Percentiles rank a stretch among this genome's conserved stretches.
Conservation (phyloP, 352 stramenopile species). For the Phytophthora cryptogea region DNA sequence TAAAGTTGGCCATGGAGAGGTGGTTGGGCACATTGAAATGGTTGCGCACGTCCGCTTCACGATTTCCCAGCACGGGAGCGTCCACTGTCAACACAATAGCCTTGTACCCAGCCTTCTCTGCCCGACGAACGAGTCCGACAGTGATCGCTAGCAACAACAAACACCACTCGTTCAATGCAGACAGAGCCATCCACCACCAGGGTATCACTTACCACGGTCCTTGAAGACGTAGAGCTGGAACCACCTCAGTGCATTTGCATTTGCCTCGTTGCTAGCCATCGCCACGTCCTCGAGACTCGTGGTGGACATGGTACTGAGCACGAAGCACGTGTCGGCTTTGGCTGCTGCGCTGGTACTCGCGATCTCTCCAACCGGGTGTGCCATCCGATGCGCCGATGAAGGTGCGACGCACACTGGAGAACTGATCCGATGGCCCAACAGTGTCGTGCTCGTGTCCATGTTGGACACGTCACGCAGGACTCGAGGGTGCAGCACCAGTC, state of each 20-base stretch:
- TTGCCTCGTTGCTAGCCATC: slow-evolving; percentile 52
- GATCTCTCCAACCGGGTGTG: slow-evolving; percentile 93
- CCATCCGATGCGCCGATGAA: slow-evolving; percentile 93
- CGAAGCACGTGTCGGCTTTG: slow-evolving; percentile 89
- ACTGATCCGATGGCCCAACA: slow-evolving; percentile 90
- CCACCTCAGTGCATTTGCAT: slow-evolving; percentile 83
- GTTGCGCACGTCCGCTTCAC: slow-evolving; percentile 95
- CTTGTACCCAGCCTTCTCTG: slow-evolving; percentile 92
- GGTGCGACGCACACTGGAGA: slow-evolving; percentile 94
- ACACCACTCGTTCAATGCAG: background rate
- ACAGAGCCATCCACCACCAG: background rate
- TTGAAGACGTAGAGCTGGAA: slow-evolving; percentile 97
- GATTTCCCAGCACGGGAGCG: slow-evolving; percentile 94
- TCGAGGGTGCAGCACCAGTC: slow-evolving; percentile 93
- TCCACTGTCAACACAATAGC: slow-evolving; percentile 95
- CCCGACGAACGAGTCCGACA: slow-evolving; percentile 85
- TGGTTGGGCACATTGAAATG: slow-evolving; percentile 82
- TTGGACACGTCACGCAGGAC: slow-evolving; percentile 93
- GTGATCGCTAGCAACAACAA: slow-evolving; percentile 85
- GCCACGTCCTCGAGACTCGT: slow-evolving; percentile 49
- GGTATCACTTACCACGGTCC: slow-evolving; percentile 52
- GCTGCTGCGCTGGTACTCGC: slow-evolving; percentile 83
- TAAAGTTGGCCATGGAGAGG: slow-evolving; percentile 45
- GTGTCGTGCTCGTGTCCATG: slow-evolving; percentile 91
- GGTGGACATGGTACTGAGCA: slow-evolving; percentile 87